A percentile compares a stretch with the other conserved stretches of the same genome.
phyloP scores from a whole-genome alignment of 2,329 filamentous ascomycete species.

The Colletotrichum melonis region DNA sequence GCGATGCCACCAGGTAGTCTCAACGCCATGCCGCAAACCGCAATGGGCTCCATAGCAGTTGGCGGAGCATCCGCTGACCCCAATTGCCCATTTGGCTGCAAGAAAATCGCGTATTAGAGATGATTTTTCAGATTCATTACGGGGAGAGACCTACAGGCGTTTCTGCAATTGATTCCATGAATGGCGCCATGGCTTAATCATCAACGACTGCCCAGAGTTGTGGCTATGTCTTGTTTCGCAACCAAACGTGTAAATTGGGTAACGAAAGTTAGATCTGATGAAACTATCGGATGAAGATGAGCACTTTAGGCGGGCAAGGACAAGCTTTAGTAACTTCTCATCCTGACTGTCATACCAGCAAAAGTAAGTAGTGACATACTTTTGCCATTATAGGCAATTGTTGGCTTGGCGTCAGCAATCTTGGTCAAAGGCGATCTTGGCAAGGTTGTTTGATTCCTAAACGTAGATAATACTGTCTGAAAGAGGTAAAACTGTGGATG shows the following conservation, averaged over 20 bases:
- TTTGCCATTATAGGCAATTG: not conserved
- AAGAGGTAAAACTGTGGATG: too few species aligned
- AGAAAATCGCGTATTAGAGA: not conserved
- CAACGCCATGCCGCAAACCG: conserved; percentile 44
- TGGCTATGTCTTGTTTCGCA: not conserved
- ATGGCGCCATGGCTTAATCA: not conserved
- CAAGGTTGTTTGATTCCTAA: not conserved
- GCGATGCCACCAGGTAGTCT: conserved; percentile 44
- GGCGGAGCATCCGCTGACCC: not conserved
- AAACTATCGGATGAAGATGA: too few species aligned
- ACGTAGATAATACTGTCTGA: not conserved
- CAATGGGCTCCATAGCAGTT: conserved; percentile 38
- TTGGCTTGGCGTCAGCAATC: not conserved
- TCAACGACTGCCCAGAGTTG: too few species aligned
- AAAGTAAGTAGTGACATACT: not conserved
- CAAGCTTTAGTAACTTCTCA: too few species aligned
- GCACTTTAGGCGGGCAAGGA: too few species aligned
- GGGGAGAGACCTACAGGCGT: not conserved
- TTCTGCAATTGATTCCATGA: not conserved
- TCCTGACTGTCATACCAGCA: too few species aligned
- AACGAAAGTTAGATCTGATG: not conserved
- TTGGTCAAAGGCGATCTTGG: not conserved
- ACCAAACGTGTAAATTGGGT: not conserved
- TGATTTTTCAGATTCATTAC: rapidly evolving
- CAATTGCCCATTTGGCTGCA: not conserved